Percentiles rank a stretch among this genome's conserved stretches.
phyloP scores from a whole-genome alignment of 139 green algal genomes.

The Axilococcus clingmanii region DNA sequence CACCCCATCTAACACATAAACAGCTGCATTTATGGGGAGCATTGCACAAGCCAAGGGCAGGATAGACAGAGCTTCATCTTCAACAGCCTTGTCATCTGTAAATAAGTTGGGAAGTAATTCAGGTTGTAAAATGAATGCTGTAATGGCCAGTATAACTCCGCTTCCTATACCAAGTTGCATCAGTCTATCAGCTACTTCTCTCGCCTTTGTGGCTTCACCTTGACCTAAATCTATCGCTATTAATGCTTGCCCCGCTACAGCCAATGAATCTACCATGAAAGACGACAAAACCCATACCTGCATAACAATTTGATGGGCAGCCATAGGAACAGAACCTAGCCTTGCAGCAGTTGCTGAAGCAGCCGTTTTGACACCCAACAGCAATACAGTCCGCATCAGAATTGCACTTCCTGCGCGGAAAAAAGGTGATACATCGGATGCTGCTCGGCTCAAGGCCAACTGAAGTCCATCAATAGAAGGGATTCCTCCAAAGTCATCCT shows the following conservation, averaged over 20 bases:
- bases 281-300: conserved; percentile 66
- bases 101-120: conserved; percentile 33
- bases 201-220: conserved; percentile 14
- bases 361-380: conserved; percentile 62
- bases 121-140: conserved; percentile 3
- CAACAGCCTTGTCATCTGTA: conserved; percentile 27
- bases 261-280: conserved; percentile 57
- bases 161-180: conserved; percentile 38
- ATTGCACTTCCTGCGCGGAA: conserved; percentile 42
- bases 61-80: conserved; percentile 24
- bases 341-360: conserved; percentile 50
- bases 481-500: conserved; percentile 19
- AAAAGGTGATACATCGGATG: conserved; percentile 20
- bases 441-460: neutral
- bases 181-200: conserved; percentile 42
- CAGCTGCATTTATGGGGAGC: conserved; percentile 61
- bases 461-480: neutral
- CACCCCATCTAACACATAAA: conserved; percentile 70
- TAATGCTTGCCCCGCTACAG: conserved; percentile 54
- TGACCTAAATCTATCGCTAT: conserved; percentile 40
- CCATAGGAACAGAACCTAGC: conserved; percentile 44
- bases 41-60: conserved; percentile 47
- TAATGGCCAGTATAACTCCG: conserved; percentile 11
- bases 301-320: conserved; percentile 55
- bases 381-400: conserved; percentile 48